Evolutionary conservation across 371 early-diverging fungal genomes (phyloP), one percentile per base, ranked within the genome.

Genomic region (Syncephalastrum monosporum): DNA sequence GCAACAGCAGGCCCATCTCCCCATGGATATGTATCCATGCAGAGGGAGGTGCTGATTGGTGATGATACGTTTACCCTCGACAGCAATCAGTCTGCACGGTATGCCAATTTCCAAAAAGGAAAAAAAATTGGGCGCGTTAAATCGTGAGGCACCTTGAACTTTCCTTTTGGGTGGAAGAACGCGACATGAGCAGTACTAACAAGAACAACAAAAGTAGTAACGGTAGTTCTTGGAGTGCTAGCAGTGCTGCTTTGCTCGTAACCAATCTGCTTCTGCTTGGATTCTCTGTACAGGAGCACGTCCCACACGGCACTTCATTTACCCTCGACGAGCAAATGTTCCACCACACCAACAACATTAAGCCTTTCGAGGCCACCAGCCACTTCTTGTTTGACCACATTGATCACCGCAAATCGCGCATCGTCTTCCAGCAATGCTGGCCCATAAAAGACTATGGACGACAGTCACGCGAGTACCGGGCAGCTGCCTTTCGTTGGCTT

Each of bases 391-490:
- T 75, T 47, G 49, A 47, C 4, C 56, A 58, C 12, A 55, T 71
- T 5, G 68, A 75, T 57, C 52, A 65, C 6, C 15, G 25, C 23
- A 59, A 53, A 23, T 44, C 72, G 8, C 24, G 33, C 24, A 47
- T 41, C 6, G 43, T 38, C 1, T 77, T 71, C 41, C 21, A 24
- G 42, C 33, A 42, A 12, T 80, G 75, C 42, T 81, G 76, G 76
- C 81, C 81, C 7, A 63, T 75, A n/a, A 59, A 23, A 13, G 72
- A 74, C 19, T 64, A 67, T 17, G 43, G 56, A 10, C 55, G 51
- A 10, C 69, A 69, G 21, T 61, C 72, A 12, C 69, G 68, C 13
- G 66, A 66, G 47, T 81, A 76, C 51, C 60, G 70, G 3, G 41
- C 55, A n/a, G 50, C 48, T 13, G 70, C 75, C 6, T 65, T 53